A percentile compares a stretch with the other conserved stretches of the same genome.
Conservation (phyloP, 305 asterid species). For the Fraxinus dipetala region DNA sequence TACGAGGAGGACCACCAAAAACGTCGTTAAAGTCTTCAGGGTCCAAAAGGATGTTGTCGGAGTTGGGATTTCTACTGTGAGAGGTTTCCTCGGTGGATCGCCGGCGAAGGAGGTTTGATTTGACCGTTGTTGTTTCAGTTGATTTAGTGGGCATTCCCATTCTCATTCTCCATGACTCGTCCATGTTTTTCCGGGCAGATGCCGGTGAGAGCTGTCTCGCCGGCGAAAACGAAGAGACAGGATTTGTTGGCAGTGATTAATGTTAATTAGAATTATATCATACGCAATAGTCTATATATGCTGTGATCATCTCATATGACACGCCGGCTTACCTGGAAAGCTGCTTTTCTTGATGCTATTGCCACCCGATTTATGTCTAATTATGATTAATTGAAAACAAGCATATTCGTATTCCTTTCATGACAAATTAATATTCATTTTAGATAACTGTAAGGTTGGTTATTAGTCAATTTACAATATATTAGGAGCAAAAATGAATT, state of each 20-base stretch:
- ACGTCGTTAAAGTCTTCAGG: conserved; percentile 73
- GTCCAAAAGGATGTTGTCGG: conserved; percentile 20
- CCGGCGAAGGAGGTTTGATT: conserved; percentile 39
- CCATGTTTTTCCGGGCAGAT: conserved; percentile 40
- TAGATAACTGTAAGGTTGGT: not conserved
- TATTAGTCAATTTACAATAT: not conserved
- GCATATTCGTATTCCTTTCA: not conserved
- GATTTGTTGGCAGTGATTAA: conserved; percentile 17
- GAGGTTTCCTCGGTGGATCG: conserved; percentile 36
- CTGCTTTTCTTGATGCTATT: conserved; percentile 11
- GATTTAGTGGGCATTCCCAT: conserved; percentile 50
- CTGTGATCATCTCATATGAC: not conserved
- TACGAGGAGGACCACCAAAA: conserved; percentile 83
- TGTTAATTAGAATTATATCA: conserved; percentile 4
- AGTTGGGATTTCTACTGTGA: conserved; percentile 25
- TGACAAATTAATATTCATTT: not conserved
- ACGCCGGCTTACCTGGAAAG: conserved; percentile 34
- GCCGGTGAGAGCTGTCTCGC: conserved; percentile 8
- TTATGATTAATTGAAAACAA: not conserved
- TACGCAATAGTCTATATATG: not conserved
- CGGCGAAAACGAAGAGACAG: conserved; percentile 9
- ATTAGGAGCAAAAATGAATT: not conserved
- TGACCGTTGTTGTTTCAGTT: conserved; percentile 13
- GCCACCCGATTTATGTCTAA: not conserved
- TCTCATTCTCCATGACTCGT: conserved; percentile 69